Conservation (phyloP, 225 moss, liverwort and hornwort species). For the Marchantia paleacea region DNA sequence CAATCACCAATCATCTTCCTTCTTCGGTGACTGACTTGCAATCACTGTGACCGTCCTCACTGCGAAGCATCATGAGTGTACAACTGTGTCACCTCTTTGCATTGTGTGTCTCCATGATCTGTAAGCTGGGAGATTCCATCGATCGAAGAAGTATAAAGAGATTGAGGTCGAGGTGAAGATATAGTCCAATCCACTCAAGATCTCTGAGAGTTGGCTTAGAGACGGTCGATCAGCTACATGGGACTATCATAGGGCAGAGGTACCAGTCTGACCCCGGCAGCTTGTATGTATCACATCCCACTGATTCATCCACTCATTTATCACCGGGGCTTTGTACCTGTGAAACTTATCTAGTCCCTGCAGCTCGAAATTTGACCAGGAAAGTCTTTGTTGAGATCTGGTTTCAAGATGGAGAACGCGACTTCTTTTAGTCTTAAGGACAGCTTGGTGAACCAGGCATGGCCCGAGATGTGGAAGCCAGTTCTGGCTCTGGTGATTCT, state of each 20-base stretch:
- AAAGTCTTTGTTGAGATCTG: background rate
- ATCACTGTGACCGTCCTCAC: too few species aligned
- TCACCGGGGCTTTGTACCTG: background rate
- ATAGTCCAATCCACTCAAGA: background rate
- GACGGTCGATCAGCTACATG: background rate
- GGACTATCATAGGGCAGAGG: background rate
- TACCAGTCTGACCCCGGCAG: background rate
- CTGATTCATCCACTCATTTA: background rate
- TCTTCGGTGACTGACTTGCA: too few species aligned
- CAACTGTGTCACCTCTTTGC: too few species aligned
- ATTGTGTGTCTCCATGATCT: too few species aligned
- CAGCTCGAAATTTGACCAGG: background rate
- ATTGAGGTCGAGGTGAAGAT: background rate
- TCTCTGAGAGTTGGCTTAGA: background rate
- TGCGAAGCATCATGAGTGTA: too few species aligned
- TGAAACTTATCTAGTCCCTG: background rate
- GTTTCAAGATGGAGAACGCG: background rate
- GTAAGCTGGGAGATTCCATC: too few species aligned
- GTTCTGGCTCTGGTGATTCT: background rate
- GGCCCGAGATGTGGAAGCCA: constrained; percentile 3
- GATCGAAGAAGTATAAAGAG: background rate
- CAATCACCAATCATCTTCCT: too few species aligned
- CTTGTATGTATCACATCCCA: background rate
- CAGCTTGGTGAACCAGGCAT: background rate
- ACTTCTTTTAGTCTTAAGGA: background rate